Evolutionary conservation across 345 rosid genomes (phyloP).

Genomic region (Microthlaspi erraticum): DNA sequence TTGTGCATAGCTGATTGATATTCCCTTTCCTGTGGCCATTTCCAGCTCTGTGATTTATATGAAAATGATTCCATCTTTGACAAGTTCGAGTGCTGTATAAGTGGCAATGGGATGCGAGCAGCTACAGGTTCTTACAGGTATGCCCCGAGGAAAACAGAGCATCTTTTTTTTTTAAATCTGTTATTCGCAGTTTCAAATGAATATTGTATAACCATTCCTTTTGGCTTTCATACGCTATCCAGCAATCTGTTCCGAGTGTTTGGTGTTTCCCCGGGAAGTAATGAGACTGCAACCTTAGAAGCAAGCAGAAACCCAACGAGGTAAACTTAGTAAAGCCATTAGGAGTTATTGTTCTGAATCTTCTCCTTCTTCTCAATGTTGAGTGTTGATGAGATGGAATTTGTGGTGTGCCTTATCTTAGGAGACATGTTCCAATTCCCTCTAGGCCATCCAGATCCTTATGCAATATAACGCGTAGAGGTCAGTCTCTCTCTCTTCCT

Average conservation of each 20-base stretch:
- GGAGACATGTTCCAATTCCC: conserved; percentile 86
- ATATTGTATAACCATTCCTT: conserved; percentile 16
- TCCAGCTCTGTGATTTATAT: conserved; percentile 95
- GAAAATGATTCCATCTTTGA: conserved; percentile 98
- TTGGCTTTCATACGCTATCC: conserved; percentile 25
- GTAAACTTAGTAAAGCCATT: conserved; percentile 46
- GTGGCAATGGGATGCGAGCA: conserved; percentile 90
- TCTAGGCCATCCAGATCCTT: conserved; percentile 80
- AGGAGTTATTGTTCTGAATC: conserved; percentile 1
- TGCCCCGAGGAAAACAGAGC: conserved; percentile 19
- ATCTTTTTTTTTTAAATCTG: conserved; percentile 4
- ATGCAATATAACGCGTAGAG: conserved; percentile 90
- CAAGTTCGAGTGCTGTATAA: conserved; percentile 96
- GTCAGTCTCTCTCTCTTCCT: conserved; percentile 53
- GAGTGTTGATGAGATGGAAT: background rate
- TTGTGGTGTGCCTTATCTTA: conserved; percentile 40
- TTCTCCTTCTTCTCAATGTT: conserved; percentile 11
- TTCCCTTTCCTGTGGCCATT: conserved; percentile 26
- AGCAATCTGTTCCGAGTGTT: conserved; percentile 97
- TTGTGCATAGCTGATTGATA: conserved; percentile 30
- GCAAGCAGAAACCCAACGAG: conserved; percentile 99
- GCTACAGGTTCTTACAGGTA: conserved; percentile 99
- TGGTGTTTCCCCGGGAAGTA: conserved; percentile 74
- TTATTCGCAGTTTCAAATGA: background rate
- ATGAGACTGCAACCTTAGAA: conserved; percentile 89